Base-by-base conservation (phyloP, 192 early-diverging fungal species). In the Rhizoclosmatium sp. region DNA sequence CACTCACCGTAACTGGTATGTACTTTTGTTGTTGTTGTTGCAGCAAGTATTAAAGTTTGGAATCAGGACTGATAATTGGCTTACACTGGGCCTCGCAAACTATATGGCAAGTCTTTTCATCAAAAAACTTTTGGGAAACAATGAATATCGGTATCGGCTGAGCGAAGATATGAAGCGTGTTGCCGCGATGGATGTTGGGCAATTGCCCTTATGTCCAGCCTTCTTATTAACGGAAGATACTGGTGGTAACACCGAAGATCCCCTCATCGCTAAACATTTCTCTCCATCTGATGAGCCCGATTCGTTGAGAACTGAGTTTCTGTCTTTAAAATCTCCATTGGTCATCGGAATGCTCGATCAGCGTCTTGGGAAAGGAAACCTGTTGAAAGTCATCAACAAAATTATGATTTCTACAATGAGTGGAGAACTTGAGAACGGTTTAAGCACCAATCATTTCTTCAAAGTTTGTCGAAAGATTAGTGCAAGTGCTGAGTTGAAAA, bases 281-380 rank as follows among this genome's bases (percentile, higher is more conserved):
- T 75, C 77, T 69, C 87, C 88, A 14, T 78, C 82, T 12, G 86
- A 91, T 51, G 87, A 88, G 51, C 67, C 74, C 39, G 49, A 62
- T 12, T 87, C 86, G 0, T 60, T 78, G 65, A 82, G 89, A 23
- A 59, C 84, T 0, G 93, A 94, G 54, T 95, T 99, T 67, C 82
- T 97, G 48, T 78, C 84, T 61, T 83, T 97, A 9, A 99, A 99
- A 82, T 88, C 94, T 4, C 90, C 95, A 0, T 80, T 99, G 2
- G 93, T 99, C 0, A 72, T 99, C 67, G 92, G 96, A 79, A 98
- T 99, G 92, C 88, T 99, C 14, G 94, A 99, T 78, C 91, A 76
- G 48, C 40, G 75, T 61, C 46, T 92, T 69, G 90, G 91, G 3
- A 93, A 94, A 78, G 93, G 94, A 60, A 89, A 92, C 40, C 83